Base-by-base conservation (phyloP, 495 filamentous ascomycete genomes). In the Wilcoxina mikolae region DNA sequence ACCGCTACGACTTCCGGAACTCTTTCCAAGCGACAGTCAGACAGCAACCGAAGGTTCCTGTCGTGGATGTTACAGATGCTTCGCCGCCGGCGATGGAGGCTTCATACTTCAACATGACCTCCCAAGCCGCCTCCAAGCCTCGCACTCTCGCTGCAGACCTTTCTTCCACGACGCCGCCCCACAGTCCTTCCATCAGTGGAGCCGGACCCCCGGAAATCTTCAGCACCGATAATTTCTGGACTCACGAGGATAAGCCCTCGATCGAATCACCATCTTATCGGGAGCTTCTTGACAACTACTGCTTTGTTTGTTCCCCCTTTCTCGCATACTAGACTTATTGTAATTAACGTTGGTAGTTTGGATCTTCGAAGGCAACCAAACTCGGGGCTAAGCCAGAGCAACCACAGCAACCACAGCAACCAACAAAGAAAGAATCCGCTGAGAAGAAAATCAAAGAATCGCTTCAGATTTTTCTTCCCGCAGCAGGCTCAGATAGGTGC, bases 261-360 rank as follows among this genome's bases (percentile, higher is more conserved):
- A 73, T 90, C 58, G 76, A 88, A 23, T 93, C 90, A 23, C 78
- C 83, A 35, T 84, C 85, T 50, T 95, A 96, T 69, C 81, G 87
- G 65, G 91, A 98, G 68, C 74, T 98, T 54, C 78, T 98, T 63
- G 85, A 94, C 73, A 94, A 93, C 70, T 98, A 94, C 72, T 98
- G 91, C 75, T 95, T 94, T 77, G 89, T 95, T 85, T 78, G 88
- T 93, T 73, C 67, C 25, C 41, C 25, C 24, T 59, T 65, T 35
- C 57, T 38, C 53, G 35, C 65, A 68, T 60, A 70, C 44, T 59
- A 53, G 42, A 25, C 26, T 42, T 11, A 29, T 18, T n/a, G 20
- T 29, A 42, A 29, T 10, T 28, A 5, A 25, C 51, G 58, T 56
- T 29, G 54, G 18, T 54, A 78, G 76, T 78, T 70, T 71, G 75